These are phyloP conservation scores for Myxozyma mucilagina DNA, from an alignment of 805 yeast species.

Conservation along the genomic window DNA sequence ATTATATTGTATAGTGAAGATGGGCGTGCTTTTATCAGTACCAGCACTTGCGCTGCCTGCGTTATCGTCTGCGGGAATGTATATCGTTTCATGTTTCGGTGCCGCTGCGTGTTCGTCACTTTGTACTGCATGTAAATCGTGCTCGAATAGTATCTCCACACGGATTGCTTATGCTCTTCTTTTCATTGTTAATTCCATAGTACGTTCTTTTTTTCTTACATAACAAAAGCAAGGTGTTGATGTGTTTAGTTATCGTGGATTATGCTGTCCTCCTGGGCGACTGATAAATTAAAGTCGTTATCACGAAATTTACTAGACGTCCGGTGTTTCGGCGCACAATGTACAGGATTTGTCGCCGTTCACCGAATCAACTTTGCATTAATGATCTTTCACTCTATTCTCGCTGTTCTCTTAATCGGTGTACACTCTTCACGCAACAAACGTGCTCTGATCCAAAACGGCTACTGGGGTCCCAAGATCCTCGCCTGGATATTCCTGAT, in stretches of 20 bases:
- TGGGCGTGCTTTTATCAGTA: conserved; percentile 46
- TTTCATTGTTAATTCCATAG: conserved; percentile 70
- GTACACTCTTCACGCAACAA: conserved; percentile 77
- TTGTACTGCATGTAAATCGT: conserved; percentile 56
- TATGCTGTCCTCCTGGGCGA: conserved; percentile 79
- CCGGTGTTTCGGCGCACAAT: conserved; percentile 76
- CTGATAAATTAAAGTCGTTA: conserved; percentile 68
- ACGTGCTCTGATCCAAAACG: conserved; percentile 82
- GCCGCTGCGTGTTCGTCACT: conserved; percentile 76
- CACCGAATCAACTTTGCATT: conserved; percentile 87
- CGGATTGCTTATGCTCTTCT: conserved; percentile 82
- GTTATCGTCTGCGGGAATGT: conserved; percentile 55
- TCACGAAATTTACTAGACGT: conserved; percentile 67
- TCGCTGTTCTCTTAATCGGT: conserved; percentile 68
- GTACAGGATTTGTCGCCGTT: conserved; percentile 88
- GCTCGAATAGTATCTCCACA: conserved; percentile 77
- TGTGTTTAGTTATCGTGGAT: conserved; percentile 70
- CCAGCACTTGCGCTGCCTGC: conserved; percentile 67
- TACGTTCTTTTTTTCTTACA: neutral
- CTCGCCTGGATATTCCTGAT: conserved; percentile 58
- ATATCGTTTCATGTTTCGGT: conserved; percentile 74
- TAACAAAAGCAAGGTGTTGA: neutral
- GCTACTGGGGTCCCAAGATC: conserved; percentile 83
- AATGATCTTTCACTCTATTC: conserved; percentile 70
- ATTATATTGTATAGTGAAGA: conserved; percentile 15